Evolutionary conservation across 768 basidiomycete genomes (phyloP).

Genomic region (Termitomyces sp.): DNA sequence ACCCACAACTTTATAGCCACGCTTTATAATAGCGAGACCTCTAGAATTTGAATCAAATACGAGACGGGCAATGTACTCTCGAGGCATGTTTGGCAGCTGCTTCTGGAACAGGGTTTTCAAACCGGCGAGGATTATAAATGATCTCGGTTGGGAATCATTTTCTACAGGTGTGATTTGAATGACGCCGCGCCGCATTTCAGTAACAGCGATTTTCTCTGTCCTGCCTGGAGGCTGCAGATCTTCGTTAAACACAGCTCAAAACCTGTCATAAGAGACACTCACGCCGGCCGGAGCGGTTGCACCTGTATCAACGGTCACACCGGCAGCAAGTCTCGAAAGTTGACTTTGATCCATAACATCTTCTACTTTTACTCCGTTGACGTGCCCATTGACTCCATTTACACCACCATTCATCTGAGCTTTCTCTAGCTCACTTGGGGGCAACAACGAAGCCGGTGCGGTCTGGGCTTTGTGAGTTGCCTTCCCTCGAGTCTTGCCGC

Average conservation of each 20-base stretch:
- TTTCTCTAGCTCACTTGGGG: conserved; percentile 34
- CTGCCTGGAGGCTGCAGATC: conserved; percentile 43
- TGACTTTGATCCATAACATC: conserved; percentile 79
- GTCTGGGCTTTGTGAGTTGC: conserved; percentile 57
- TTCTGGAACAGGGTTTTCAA: conserved; percentile 96
- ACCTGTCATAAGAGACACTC: conserved; percentile 18
- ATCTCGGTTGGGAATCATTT: conserved; percentile 73
- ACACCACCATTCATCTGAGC: conserved; percentile 32
- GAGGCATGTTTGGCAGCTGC: conserved; percentile 97
- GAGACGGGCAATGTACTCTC: conserved; percentile 95
- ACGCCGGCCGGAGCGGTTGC: conserved; percentile 36
- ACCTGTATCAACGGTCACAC: conserved; percentile 51
- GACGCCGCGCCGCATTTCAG: conserved; percentile 77
- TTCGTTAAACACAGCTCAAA: background rate
- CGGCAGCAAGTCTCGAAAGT: conserved; percentile 71
- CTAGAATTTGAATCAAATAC: conserved; percentile 94
- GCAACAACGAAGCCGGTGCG: conserved; percentile 36
- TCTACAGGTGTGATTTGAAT: conserved; percentile 83
- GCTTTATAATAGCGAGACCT: conserved; percentile 89
- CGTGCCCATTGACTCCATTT: conserved; percentile 43
- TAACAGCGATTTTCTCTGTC: conserved; percentile 71
- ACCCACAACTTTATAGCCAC: conserved; percentile 92
- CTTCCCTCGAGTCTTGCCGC: conserved; percentile 46
- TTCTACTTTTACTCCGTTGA: conserved; percentile 61
- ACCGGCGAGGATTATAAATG: conserved; percentile 85